Percentiles rank a stretch among this genome's conserved stretches.
Evolutionary conservation across 148 eudicot genomes (phyloP).

Genomic region (Rhododendron mucronatum): DNA sequence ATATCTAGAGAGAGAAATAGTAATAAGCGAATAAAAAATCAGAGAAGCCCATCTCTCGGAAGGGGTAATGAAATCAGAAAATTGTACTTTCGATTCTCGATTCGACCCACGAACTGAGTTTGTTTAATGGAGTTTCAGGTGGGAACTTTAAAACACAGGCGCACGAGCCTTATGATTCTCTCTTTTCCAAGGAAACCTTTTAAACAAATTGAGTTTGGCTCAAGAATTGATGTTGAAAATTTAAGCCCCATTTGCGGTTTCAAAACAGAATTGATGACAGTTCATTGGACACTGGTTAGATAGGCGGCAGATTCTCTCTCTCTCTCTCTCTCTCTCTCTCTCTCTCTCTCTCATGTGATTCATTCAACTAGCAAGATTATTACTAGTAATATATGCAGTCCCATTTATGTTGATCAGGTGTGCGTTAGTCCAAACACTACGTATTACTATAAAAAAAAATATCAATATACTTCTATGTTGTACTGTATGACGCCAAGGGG

Average conservation of each 20-base stretch:
- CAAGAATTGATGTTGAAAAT: background rate
- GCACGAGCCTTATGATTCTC: background rate
- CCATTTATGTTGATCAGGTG: too few species aligned
- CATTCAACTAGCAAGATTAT: background rate
- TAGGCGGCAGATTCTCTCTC: slow-evolving; percentile 1
- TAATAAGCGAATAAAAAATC: background rate
- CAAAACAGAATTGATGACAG: background rate
- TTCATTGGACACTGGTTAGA: background rate
- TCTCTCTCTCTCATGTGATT: too few species aligned
- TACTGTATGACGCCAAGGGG: too few species aligned
- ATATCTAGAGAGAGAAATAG: background rate
- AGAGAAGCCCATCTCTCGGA: background rate
- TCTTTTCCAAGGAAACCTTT: background rate
- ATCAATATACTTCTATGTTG: too few species aligned
- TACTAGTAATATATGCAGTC: too few species aligned
- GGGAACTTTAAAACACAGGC: background rate
- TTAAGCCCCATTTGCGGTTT: background rate
- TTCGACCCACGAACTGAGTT: background rate
- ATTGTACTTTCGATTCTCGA: slow-evolving; percentile 6
- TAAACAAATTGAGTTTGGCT: background rate
- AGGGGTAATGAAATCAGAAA: background rate
- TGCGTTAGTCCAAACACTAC: background rate
- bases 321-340: too few species aligned
- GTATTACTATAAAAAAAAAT: too few species aligned
- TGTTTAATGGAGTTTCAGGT: background rate